A percentile compares a stretch with the other conserved stretches of the same genome.
These are phyloP conservation scores for Amanita rimosa DNA, from an alignment of 768 basidiomycete species.

Conservation along the genomic window DNA sequence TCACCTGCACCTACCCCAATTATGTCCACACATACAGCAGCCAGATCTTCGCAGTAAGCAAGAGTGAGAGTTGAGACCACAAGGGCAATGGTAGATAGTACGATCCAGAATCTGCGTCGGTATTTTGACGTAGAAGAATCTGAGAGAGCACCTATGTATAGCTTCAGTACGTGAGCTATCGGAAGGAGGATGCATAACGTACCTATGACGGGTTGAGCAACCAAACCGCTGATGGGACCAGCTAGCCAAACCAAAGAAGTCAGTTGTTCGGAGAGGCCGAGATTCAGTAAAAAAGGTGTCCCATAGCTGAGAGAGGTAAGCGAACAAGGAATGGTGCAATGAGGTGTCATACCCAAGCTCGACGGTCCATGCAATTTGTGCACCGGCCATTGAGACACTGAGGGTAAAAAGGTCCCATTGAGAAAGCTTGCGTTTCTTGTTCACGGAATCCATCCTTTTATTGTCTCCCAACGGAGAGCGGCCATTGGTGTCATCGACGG, in stretches of 20 bases:
- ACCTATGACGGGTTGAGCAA: conserved; percentile 98
- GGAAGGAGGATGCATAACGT: conserved; percentile 15
- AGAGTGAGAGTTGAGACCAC: conserved; percentile 67
- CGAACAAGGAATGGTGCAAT: conserved; percentile 3
- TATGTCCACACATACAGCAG: conserved; percentile 65
- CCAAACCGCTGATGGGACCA: conserved; percentile 87
- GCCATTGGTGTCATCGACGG: conserved; percentile 7
- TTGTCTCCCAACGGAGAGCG: conserved; percentile 8
- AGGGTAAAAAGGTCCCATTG: conserved; percentile 74
- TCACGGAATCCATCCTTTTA: conserved; percentile 13
- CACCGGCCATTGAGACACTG: conserved; percentile 89
- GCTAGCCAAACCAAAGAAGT: conserved; percentile 95
- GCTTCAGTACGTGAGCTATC: conserved; percentile 17
- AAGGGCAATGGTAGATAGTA: conserved; percentile 76
- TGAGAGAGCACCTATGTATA: conserved; percentile 73
- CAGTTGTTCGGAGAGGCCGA: conserved; percentile 71
- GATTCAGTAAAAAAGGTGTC: conserved; percentile 76
- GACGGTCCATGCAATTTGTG: conserved; percentile 92
- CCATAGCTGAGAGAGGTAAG: conserved; percentile 59
- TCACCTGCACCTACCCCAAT: conserved; percentile 69
- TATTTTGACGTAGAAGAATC: conserved; percentile 89
- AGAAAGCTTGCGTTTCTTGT: conserved; percentile 25
- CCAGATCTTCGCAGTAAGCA: conserved; percentile 73
- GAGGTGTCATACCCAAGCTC: conserved; percentile 66
- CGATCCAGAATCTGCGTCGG: conserved; percentile 86